phyloP scores from a whole-genome alignment of 2,329 filamentous ascomycete species.

The Trichoderma atrobrunneum region DNA sequence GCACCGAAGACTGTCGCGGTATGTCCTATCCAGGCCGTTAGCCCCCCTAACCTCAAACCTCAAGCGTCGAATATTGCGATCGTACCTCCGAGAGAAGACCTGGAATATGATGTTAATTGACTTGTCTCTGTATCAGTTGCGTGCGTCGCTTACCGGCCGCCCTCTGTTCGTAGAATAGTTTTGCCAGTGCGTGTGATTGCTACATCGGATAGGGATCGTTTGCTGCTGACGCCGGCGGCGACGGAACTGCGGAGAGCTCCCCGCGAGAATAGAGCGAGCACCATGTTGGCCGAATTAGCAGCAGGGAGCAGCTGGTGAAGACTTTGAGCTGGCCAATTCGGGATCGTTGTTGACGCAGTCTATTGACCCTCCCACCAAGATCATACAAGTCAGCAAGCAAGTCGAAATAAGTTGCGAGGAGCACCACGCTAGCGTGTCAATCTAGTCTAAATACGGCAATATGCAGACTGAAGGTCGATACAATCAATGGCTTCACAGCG shows the following conservation, averaged over 20 bases:
- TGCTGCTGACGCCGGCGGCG: slow-evolving; percentile 35
- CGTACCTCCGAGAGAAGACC: slow-evolving; percentile 82
- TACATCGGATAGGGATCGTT: slow-evolving; percentile 70
- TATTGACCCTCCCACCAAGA: slow-evolving; percentile 11
- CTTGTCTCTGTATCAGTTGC: slow-evolving; percentile 27
- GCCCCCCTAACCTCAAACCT: slow-evolving; percentile 19
- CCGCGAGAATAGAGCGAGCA: slow-evolving; percentile 1
- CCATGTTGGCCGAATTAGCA: slow-evolving; percentile 7
- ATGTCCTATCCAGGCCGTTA: slow-evolving; percentile 61
- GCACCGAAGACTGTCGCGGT: slow-evolving; percentile 97
- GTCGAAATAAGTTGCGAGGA: slow-evolving; percentile 3
- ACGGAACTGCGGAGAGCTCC: slow-evolving; percentile 8
- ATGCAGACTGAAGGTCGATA: background rate
- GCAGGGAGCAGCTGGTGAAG: background rate
- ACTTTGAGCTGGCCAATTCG: slow-evolving; percentile 13
- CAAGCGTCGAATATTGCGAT: slow-evolving; percentile 14
- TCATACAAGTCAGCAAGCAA: background rate
- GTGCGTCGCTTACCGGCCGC: slow-evolving; percentile 69
- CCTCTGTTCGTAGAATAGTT: slow-evolving; percentile 83
- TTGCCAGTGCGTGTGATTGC: slow-evolving; percentile 94
- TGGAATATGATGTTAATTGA: slow-evolving; percentile 43
- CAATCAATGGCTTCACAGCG: background rate
- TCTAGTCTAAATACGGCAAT: background rate
- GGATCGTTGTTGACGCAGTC: background rate
- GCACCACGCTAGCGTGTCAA: background rate